A percentile compares a stretch with the other conserved stretches of the same genome.
Conservation (phyloP, 2,329 filamentous ascomycete species). For the Sarocladium brachiariae region DNA sequence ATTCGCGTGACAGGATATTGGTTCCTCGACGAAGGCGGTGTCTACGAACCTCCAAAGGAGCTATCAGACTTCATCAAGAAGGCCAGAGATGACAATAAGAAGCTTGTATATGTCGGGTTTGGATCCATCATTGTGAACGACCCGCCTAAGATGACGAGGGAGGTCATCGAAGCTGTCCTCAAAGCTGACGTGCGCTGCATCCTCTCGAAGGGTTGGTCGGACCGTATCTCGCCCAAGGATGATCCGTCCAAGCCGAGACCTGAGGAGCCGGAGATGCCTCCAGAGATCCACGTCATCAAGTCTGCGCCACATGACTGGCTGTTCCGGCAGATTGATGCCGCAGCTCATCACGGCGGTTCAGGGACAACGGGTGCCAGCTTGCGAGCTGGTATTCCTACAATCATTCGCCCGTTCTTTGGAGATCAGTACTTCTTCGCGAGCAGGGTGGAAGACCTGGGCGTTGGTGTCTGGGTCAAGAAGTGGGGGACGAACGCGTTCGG, state of each 20-base stretch:
- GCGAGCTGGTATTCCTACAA: constrained; percentile 83
- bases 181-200: constrained; percentile 94
- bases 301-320: constrained; percentile 95
- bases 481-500: constrained; percentile 83
- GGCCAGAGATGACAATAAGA: constrained; percentile 75
- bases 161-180: constrained; percentile 84
- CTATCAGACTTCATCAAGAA: constrained; percentile 76
- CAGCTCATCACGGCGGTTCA: constrained; percentile 87
- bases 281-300: constrained; percentile 81
- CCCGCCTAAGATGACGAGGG: constrained; percentile 78
- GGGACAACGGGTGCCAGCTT: constrained; percentile 93
- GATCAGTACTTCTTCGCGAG: constrained; percentile 95
- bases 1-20: constrained; percentile 96
- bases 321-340: constrained; percentile 88
- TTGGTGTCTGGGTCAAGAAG: constrained; percentile 83
- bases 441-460: constrained; percentile 85
- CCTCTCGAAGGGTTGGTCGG: constrained; percentile 94
- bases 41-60: constrained; percentile 67
- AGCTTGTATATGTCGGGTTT: constrained; percentile 94
- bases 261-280: constrained; percentile 60
- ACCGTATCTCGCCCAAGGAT: constrained; percentile 46
- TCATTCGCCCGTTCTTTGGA: constrained; percentile 94
- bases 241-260: constrained; percentile 40
- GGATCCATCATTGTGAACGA: constrained; percentile 93
- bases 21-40: constrained; percentile 75